Conservation (phyloP, 768 basidiomycete genomes). For the Podaxis sp. region DNA sequence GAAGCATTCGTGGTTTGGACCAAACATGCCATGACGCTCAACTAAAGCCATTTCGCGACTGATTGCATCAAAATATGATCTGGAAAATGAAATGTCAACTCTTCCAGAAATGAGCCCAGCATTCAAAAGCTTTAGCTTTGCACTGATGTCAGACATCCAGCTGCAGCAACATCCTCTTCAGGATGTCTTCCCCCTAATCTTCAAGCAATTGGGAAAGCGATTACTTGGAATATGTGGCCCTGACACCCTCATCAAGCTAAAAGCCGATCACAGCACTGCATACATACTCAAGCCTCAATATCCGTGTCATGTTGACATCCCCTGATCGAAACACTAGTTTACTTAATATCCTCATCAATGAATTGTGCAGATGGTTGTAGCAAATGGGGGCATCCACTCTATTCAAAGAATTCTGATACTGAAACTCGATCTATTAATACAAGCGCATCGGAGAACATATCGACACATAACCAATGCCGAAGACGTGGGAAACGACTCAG, state of each 20-base stretch:
- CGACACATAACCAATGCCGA: neutral
- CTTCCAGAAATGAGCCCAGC: too few relatives aligned
- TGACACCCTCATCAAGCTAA: neutral
- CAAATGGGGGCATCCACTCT: neutral
- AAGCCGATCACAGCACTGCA: slow-evolving; percentile 8
- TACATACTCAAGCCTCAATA: neutral
- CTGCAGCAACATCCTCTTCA: neutral
- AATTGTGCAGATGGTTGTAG: neutral
- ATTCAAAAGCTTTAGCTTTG: too few relatives aligned
- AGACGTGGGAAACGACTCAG: neutral
- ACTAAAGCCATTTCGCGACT: too few relatives aligned
- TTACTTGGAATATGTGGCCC: neutral
- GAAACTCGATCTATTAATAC: neutral
- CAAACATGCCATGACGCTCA: too few relatives aligned
- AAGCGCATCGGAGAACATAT: neutral
- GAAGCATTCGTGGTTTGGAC: too few relatives aligned
- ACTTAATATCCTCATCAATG: neutral
- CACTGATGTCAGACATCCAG: too few relatives aligned
- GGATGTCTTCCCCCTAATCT: neutral
- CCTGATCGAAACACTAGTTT: slow-evolving; percentile 5
- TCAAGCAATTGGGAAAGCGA: neutral
- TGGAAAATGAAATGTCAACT: too few relatives aligned
- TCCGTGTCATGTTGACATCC: slow-evolving; percentile 3
- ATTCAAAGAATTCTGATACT: neutral
- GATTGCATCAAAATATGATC: too few relatives aligned